Base-by-base conservation (phyloP, 352 stramenopile genomes). In the Phytophthora pluvialis region DNA sequence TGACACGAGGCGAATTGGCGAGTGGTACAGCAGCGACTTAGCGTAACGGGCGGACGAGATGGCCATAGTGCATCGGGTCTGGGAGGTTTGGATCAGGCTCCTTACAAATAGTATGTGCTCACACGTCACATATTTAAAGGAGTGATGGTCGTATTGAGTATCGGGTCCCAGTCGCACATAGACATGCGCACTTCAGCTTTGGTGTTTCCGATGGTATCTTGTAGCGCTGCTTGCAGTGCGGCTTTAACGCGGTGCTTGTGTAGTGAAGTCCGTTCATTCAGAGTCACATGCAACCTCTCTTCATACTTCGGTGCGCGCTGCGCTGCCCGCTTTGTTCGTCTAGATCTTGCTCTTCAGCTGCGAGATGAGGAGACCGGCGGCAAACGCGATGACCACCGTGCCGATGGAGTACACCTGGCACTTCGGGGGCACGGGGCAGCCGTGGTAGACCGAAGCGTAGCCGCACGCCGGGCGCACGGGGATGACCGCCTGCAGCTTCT, bases 331-430 rank as follows among this genome's bases (percentile, higher is more conserved):
- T n/a, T 33, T 29, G 28, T 45, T 40, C 42, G 25, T 71, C 67
- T 75, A 75, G 50, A 72, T 72, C 63, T 85, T 84, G 70, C 79
- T 81, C 72, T 87, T 88, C 10, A 83, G 62, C 31, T 69, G 59
- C 18, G 82, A 73, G 46, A 89, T 62, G 10, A 89, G 26, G 38
- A 89, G 75, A n/a, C 85, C 85, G 13, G 73, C 77, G 11, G 70
- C 78, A 61, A 93, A 90, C 3, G 85, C 83, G 6, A 84, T 58
- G 18, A 71, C 67, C 42, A 93, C 70, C 28, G 77, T 78, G 46
- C 66, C 81, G 43, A 93, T 69, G 3, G 85, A 86, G 54, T 79
- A 90, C 29, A 91, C 47, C 61, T 90, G 85, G 67, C 82, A 91
- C 64, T 78, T 83, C n/a, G 79, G 70, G 11, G 85, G 85, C 44